A percentile compares a stretch with the other conserved stretches of the same genome.
phyloP scores from a whole-genome alignment of 164 flowering plant species.

The Amborella trichopoda region DNA sequence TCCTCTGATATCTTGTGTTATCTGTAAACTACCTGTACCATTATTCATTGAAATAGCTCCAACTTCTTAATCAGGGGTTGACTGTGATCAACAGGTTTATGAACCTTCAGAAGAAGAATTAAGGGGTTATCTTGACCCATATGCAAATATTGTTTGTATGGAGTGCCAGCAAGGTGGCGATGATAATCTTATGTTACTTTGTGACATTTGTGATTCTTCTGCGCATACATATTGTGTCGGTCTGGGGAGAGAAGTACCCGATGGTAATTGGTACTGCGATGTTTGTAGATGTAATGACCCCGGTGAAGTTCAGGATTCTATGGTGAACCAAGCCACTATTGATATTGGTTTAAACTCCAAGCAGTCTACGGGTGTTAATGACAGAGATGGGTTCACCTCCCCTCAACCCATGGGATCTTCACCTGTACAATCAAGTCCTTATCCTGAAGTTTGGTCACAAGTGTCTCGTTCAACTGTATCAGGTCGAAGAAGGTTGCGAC shows the following conservation, averaged over 20 bases:
- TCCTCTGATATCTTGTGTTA: too few species aligned
- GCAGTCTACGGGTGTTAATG: conserved; percentile 18
- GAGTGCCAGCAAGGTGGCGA: conserved; percentile 93
- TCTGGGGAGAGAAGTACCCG: conserved; percentile 87
- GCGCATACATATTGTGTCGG: conserved; percentile 99
- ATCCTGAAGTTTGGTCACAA: conserved; percentile 34
- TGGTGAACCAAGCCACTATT: conserved; percentile 23
- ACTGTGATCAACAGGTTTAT: conserved; percentile 90
- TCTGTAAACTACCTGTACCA: too few species aligned
- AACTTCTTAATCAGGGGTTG: too few species aligned
- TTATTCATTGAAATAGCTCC: too few species aligned
- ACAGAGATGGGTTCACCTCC: conserved; percentile 28
- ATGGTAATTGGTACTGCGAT: conserved; percentile 96
- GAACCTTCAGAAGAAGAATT: conserved; percentile 95
- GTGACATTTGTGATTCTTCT: conserved; percentile 96
- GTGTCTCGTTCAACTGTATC: conserved; percentile 55
- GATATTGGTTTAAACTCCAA: conserved; percentile 16
- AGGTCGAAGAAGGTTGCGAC: conserved; percentile 63
- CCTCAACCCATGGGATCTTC: conserved; percentile 7
- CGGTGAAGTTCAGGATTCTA: conserved; percentile 27
- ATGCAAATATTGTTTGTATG: conserved; percentile 74
- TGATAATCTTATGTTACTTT: conserved; percentile 86
- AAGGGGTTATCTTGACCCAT: conserved; percentile 78
- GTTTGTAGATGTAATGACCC: conserved; percentile 63
- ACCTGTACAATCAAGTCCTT: neutral